phyloP scores from a whole-genome alignment of 495 filamentous ascomycete species.

The Clohesyomyces aquaticus region DNA sequence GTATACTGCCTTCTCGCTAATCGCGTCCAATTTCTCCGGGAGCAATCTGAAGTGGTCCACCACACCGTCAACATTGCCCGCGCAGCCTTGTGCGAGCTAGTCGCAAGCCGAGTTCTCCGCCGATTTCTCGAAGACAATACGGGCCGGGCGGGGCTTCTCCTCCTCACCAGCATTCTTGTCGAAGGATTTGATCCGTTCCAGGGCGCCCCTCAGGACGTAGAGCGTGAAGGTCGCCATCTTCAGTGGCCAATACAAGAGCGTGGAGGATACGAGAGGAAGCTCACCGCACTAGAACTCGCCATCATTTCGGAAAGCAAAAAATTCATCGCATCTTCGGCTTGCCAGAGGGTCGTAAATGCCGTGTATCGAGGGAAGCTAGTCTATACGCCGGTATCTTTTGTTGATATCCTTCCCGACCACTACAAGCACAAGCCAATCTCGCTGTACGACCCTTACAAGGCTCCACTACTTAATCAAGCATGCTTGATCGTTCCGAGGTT shows the following conservation, averaged over 20 bases:
- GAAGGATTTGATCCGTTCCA: too few relatives aligned
- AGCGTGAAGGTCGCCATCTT: background rate
- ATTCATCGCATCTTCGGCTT: conserved; percentile 68
- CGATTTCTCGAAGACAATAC: too few relatives aligned
- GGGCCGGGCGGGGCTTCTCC: too few relatives aligned
- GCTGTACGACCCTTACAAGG: conserved; percentile 55
- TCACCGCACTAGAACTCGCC: conserved; percentile 70
- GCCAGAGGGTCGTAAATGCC: conserved; percentile 69
- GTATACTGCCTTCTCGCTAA: too few relatives aligned
- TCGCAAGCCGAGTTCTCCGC: too few relatives aligned
- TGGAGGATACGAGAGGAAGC: conserved; percentile 46
- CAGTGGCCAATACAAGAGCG: background rate
- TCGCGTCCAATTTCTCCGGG: too few relatives aligned
- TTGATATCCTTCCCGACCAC: conserved; percentile 71
- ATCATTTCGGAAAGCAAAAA: conserved; percentile 68
- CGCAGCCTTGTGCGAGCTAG: too few relatives aligned
- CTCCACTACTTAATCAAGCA: conserved; percentile 71
- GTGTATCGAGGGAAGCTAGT: conserved; percentile 68
- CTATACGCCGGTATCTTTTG: conserved; percentile 69
- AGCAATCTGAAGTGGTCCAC: too few relatives aligned
- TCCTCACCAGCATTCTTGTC: too few relatives aligned
- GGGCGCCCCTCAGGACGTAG: too few relatives aligned
- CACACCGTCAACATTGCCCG: too few relatives aligned
- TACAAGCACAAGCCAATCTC: conserved; percentile 73
- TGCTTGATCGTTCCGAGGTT: conserved; percentile 71